A percentile compares a stretch with the other conserved stretches of the same genome.
Conservation (phyloP, 2,329 filamentous ascomycete genomes). For the Juglanconis oblonga region DNA sequence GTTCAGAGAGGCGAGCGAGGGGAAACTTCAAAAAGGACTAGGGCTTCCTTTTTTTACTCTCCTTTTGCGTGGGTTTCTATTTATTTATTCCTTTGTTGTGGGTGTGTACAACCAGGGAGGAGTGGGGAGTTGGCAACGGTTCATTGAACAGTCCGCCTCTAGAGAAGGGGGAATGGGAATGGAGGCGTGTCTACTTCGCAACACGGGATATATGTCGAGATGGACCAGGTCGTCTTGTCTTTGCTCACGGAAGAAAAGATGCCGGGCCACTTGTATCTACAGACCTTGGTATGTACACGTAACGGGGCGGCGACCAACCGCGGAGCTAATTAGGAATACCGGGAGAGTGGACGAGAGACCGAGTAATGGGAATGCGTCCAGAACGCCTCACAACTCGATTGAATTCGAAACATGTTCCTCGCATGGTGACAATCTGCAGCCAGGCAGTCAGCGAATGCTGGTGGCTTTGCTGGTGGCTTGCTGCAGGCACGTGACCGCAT, state of each 20-base stretch:
- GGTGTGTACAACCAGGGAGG: background rate
- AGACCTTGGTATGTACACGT: background rate
- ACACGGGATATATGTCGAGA: background rate
- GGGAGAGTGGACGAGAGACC: background rate
- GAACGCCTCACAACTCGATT: background rate
- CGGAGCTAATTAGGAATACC: background rate
- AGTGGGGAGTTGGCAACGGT: background rate
- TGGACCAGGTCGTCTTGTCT: background rate
- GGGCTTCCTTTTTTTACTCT: background rate
- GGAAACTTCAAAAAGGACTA: background rate
- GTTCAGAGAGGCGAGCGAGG: background rate
- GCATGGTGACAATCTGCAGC: no score
- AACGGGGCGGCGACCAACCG: background rate
- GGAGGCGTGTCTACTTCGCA: background rate
- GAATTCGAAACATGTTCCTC: no score
- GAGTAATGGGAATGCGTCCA: background rate
- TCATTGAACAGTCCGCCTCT: background rate
- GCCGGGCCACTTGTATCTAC: background rate
- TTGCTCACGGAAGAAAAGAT: background rate
- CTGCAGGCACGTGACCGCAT: no score
- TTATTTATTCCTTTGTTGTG: slow-evolving; percentile 17
- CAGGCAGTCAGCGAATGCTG: no score
- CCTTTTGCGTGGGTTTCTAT: background rate
- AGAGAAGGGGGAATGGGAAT: background rate
- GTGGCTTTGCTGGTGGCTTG: no score